Conservation (phyloP, 176 grass and related monocot genomes). For the Aegilops sharonensis region DNA sequence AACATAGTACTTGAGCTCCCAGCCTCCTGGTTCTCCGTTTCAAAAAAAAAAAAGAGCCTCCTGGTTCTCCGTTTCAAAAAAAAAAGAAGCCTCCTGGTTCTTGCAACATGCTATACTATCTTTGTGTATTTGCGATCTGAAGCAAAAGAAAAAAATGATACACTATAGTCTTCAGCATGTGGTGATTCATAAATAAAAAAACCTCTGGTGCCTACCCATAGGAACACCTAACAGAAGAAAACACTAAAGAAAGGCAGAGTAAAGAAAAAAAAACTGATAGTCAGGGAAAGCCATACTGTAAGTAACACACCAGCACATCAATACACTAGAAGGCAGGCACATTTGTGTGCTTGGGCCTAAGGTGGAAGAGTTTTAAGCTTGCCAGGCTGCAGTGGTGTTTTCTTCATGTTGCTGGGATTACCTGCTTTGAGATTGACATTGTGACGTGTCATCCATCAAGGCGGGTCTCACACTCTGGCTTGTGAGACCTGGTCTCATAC, state of each 20-base stretch:
- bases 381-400: background rate
- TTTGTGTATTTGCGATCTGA: background rate
- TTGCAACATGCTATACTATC: background rate
- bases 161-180: background rate
- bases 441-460: too few species aligned
- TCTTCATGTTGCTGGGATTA: background rate
- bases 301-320: background rate
- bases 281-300: background rate
- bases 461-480: too few species aligned
- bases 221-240: background rate
- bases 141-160: background rate
- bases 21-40: background rate
- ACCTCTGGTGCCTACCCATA: too few species aligned
- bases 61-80: too few species aligned
- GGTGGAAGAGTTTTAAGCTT: background rate
- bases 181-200: background rate
- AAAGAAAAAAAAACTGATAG: background rate
- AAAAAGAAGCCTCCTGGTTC: background rate
- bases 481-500: too few species aligned
- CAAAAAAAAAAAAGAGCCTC: too few species aligned
- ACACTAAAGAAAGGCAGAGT: background rate
- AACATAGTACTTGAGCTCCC: background rate
- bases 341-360: background rate
- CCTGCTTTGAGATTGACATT: too few species aligned
- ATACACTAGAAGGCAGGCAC: background rate